phyloP scores from a whole-genome alignment of 2,329 filamentous ascomycete genomes.

The Alternaria conjuncta region DNA sequence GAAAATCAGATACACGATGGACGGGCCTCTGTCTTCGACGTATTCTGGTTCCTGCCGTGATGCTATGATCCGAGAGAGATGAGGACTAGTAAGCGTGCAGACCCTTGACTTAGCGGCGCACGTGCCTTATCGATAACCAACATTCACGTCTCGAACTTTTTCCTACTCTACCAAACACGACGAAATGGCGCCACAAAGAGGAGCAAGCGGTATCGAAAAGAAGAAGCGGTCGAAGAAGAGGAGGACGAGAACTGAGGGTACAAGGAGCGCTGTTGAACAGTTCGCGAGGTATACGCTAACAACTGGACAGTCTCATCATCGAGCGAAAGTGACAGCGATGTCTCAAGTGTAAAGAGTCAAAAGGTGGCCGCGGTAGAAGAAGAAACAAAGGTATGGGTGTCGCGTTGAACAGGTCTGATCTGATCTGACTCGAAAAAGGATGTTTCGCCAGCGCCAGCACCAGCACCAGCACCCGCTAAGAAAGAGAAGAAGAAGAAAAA shows the following conservation, averaged over 20 bases:
- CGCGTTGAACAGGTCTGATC: neutral
- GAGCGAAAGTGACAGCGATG: constrained; percentile 41
- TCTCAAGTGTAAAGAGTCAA: constrained; percentile 18
- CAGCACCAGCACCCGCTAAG: constrained; percentile 12
- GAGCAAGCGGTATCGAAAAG: constrained; percentile 25
- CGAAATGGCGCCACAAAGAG: constrained; percentile 32
- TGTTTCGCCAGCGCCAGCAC: constrained; percentile 4
- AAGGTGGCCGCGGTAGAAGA: constrained; percentile 7
- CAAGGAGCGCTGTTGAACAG: neutral
- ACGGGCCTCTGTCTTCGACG: neutral
- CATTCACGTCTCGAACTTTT: constrained; percentile 33
- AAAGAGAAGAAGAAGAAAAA: constrained; percentile 23
- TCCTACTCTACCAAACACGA: constrained; percentile 2
- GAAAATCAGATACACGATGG: neutral
- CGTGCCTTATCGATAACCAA: constrained; percentile 26
- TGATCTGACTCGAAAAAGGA: constrained; percentile 1
- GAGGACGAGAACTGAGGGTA: constrained; percentile 40
- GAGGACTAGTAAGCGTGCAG: neutral
- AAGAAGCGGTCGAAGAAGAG: constrained; percentile 38
- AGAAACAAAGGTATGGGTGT: neutral
- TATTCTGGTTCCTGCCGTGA: neutral
- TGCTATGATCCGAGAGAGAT: neutral
- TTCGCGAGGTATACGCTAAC: constrained; percentile 11
- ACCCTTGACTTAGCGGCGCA: constrained; percentile 10
- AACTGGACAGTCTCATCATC: constrained; percentile 35